Base-by-base conservation (phyloP, 169 alveolate species). In the Plasmodium gonderi region DNA sequence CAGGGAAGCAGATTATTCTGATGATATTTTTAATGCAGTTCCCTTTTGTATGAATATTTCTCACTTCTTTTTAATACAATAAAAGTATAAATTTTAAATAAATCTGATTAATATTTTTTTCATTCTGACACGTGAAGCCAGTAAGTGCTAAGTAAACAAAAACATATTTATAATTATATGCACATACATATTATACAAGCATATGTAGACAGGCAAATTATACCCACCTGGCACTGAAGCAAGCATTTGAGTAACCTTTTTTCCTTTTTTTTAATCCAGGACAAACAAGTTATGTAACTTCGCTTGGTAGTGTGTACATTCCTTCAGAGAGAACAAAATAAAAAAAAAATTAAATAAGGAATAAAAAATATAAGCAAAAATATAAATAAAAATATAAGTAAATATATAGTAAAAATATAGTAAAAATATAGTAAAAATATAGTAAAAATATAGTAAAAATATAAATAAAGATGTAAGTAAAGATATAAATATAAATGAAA, bases 241-340 rank as follows among this genome's bases (percentile, higher is more conserved):
- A 74, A 31, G 17, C 12, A 23, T 36, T 45, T n/a, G 29, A 9
- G 26, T 44, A 47, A 77, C 45, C 5, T 77, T 77, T 44, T 14
- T 77, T 79, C 20, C 14, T 79, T 79, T 51, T 79, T 14, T 33
- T 51, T 79, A 77, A 77, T 77, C 14, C 20, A 7, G 20, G 44
- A 33, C 38, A 77, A 31, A 77, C 69, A 54, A 44, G 11, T 60
- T 60, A 33, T 60, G 72, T 60, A 3, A 60, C 33, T 17, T 14
- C 33, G 2, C 65, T 26, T 23, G 49, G 26, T 31, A 23, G 4
- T 31, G 44, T 74, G 47, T 44, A 74, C 81, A 74, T 31, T 7
- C 31, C 12, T 38, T 29, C 49, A 74, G 64, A 40, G 23, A 74
- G n/a, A 74, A 74, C 0, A 36, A 33, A 74, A 40, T 20, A 80